Evolutionary conservation across 768 basidiomycete species (phyloP), one percentile per base, ranked within the genome.

Genomic region (Lepiota brunneoincarnata): DNA sequence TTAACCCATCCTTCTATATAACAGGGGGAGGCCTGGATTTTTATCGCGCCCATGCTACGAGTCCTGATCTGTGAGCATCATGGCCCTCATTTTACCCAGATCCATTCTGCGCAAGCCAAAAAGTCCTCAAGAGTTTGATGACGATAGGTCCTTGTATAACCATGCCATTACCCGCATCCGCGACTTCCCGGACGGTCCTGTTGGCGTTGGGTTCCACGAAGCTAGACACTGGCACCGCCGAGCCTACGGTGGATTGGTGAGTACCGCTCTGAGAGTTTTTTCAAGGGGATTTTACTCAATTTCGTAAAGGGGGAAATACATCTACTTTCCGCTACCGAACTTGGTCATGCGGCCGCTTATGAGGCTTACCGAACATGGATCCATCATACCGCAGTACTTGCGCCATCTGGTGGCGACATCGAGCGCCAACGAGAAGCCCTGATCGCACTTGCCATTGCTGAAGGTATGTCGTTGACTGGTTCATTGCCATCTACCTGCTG

Each of bases 321-420:
- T 48, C 65, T 69, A 39, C 72, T 89, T 69, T 66, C 73, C 5
- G 83, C 87, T 0, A 61, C 68, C 15, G 86, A 89, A 54, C 76
- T 91, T 15, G 89, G 89, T 0, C 80, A 85, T 59, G 89, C 89
- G 3, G 88, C 88, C 9, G 88, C 86, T 2, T 90, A 88, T 63
- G 87, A 90, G 66, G 87, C 87, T 0, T 84, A 85, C 65, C 77
- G 87, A 14, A 77, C 78, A 23, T 86, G 84, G 82, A 80, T 81
- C 47, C 76, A 82, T 59, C 80, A 83, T 59, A 77, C 67, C 37
- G 72, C 68, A 5, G 72, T 85, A 40, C 81, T 83, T 53, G 78
- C 81, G 45, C 80, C 82, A 14, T 60, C 87, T 4, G 75, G 75
- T 49, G 79, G 75, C 7, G 82, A 87, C 59, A 65, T 70, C 42